Evolutionary conservation across 805 yeast species (phyloP).

Genomic region (Hanseniaspora lindneri): DNA sequence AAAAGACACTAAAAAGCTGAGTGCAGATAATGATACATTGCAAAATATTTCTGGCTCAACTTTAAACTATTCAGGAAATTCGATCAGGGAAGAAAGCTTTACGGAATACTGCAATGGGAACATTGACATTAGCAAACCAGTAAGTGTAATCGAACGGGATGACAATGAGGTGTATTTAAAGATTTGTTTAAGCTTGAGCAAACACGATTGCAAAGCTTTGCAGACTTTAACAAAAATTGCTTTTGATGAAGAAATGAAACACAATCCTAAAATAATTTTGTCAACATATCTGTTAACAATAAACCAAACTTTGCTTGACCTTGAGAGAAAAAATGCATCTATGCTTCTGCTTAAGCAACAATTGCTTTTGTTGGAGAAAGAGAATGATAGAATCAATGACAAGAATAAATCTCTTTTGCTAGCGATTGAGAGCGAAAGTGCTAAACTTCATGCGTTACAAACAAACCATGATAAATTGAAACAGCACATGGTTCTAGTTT

Average conservation of each 20-base stretch:
- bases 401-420: too few relatives aligned
- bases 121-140: neutral
- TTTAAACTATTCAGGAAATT: neutral
- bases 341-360: neutral
- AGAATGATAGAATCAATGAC: too few relatives aligned
- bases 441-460: too few relatives aligned
- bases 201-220: neutral
- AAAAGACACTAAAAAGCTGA: too few relatives aligned
- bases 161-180: constrained; percentile 7
- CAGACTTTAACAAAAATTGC: neutral
- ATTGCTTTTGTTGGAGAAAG: neutral
- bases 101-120: neutral
- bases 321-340: neutral
- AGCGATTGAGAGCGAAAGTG: too few relatives aligned
- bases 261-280: constrained; percentile 5
- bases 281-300: constrained; percentile 1
- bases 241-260: neutral
- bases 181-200: neutral
- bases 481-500: too few relatives aligned
- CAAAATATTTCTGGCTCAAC: too few relatives aligned
- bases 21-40: too few relatives aligned
- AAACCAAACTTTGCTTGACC: neutral
- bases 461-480: too few relatives aligned
- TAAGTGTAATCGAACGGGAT: neutral
- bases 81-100: neutral